Conservation (phyloP, 2,329 filamentous ascomycete species). For the Hortaea werneckii region DNA sequence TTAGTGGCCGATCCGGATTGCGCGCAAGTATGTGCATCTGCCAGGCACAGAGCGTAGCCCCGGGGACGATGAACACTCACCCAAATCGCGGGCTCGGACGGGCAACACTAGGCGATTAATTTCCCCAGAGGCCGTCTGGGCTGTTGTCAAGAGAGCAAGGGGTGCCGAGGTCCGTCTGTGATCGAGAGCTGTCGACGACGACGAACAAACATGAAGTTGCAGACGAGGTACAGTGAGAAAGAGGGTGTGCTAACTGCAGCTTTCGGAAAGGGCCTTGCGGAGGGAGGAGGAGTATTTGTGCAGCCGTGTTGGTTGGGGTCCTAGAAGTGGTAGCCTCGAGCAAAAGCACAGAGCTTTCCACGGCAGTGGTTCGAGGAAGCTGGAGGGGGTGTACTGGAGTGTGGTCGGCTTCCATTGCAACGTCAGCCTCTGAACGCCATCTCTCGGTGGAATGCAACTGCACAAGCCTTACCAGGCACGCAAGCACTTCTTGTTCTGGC, state of each 20-base stretch:
- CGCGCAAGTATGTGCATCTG: slow-evolving; percentile 17
- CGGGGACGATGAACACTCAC: slow-evolving; percentile 8
- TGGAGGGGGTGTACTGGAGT: slow-evolving; percentile 7
- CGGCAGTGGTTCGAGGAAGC: slow-evolving; percentile 9
- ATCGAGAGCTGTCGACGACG: neutral
- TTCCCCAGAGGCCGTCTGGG: slow-evolving; percentile 16
- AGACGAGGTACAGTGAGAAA: slow-evolving; percentile 5
- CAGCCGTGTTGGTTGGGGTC: slow-evolving; percentile 3
- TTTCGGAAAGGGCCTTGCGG: slow-evolving; percentile 14
- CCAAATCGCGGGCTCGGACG: slow-evolving; percentile 4
- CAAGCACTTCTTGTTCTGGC: neutral
- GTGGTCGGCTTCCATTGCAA: slow-evolving; percentile 8
- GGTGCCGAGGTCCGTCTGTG: slow-evolving; percentile 5
- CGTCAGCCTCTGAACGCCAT: slow-evolving; percentile 18
- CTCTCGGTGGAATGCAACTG: slow-evolving; percentile 21
- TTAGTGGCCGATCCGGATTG: slow-evolving; percentile 16
- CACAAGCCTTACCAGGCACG: neutral
- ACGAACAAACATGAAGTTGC: too few relatives aligned
- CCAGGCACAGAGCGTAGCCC: slow-evolving; percentile 20
- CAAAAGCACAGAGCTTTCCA: slow-evolving; percentile 7
- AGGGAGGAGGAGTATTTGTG: slow-evolving; percentile 20
- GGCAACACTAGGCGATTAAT: slow-evolving; percentile 17
- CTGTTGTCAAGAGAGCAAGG: slow-evolving; percentile 21
- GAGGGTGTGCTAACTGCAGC: slow-evolving; percentile 15
- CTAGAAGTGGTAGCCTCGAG: neutral